A percentile compares a stretch with the other conserved stretches of the same genome.
These are phyloP conservation scores for Tolypocladium pustulatum DNA, from an alignment of 2,329 filamentous ascomycete genomes.

Conservation along the genomic window DNA sequence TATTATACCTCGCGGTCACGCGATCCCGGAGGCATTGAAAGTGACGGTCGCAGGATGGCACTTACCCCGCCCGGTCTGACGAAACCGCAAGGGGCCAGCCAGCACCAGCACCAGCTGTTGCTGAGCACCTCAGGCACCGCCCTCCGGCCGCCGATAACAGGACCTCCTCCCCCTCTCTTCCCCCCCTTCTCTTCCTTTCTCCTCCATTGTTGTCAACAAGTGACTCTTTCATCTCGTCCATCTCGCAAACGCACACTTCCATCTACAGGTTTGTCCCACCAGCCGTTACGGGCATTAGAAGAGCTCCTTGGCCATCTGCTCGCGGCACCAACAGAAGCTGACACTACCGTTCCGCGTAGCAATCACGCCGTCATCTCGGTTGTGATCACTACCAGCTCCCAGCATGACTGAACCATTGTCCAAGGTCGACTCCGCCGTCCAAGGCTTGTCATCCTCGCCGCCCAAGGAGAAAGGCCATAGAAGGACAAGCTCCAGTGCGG, in stretches of 20 bases:
- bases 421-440: slow-evolving; percentile 88
- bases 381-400: slow-evolving; percentile 4
- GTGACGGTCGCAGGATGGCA: slow-evolving; percentile 7
- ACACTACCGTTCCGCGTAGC: not conserved
- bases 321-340: not conserved
- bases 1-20: slow-evolving; percentile 4
- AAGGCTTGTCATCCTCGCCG: slow-evolving; percentile 61
- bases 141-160: slow-evolving; percentile 19
- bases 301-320: not conserved
- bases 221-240: slow-evolving; percentile 3
- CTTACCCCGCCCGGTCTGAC: slow-evolving; percentile 35
- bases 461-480: slow-evolving; percentile 57
- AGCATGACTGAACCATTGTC: slow-evolving; percentile 48
- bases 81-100: slow-evolving; percentile 19
- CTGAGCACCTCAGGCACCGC: slow-evolving; percentile 7
- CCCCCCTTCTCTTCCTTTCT: slow-evolving; percentile 12
- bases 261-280: slow-evolving; percentile 8
- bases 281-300: not conserved
- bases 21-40: slow-evolving; percentile 7
- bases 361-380: not conserved
- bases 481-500: slow-evolving; percentile 61
- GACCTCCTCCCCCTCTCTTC: slow-evolving; percentile 16
- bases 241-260: slow-evolving; percentile 12
- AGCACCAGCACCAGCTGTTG: not conserved
- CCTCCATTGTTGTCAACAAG: slow-evolving; percentile 13